Base-by-base conservation (phyloP, 495 filamentous ascomycete genomes). In the Astrothelium macrocarpum region DNA sequence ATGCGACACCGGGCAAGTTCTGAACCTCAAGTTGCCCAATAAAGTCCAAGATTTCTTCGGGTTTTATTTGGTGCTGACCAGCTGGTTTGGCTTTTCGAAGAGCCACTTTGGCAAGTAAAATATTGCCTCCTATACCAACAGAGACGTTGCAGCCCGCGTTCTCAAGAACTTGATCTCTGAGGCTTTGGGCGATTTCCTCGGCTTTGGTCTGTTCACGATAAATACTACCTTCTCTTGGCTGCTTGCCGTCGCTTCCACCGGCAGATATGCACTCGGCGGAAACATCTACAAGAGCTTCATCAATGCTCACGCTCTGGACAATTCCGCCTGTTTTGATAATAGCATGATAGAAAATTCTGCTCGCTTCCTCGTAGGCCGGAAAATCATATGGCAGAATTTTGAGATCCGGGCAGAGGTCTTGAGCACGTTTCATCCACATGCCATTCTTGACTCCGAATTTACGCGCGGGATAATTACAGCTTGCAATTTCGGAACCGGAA, bases 361-460 rank as follows among this genome's bases (percentile, higher is more conserved):
- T 97, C 1, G 91, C 91, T 66, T 92, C 89, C 76, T 97, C 95
- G 66, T 98, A 98, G 0, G 84, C 91, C 5, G 87, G 87, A 69
- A 97, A 97, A 69, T 98, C 93, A 67, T 98, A 98, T 0, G 90
- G 89, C 36, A 98, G 71, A 4, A 95, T 82, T 65, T 91, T 89
- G 32, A 98, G 80, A 23, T 91, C 84, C 0, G 91, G 87, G 73
- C 92, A 98, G 14, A 91, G 76, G 65, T 92, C 85, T 66, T 86
- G 79, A 2, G 95, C 94, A 32, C 82, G 79, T 70, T 91, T 92
- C 91, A 98, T 96, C 94, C 94, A 98, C 95, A 96, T 97, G 10
- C 95, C 94, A 66, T 97, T 97, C 71, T 90, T 96, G 60, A 97
- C 79, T 0, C 92, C 94, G 68, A 83, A 91, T 25, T 82, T 80